phyloP scores from a whole-genome alignment of 2,329 filamentous ascomycete genomes.

The Ophiostoma pallidulum region DNA sequence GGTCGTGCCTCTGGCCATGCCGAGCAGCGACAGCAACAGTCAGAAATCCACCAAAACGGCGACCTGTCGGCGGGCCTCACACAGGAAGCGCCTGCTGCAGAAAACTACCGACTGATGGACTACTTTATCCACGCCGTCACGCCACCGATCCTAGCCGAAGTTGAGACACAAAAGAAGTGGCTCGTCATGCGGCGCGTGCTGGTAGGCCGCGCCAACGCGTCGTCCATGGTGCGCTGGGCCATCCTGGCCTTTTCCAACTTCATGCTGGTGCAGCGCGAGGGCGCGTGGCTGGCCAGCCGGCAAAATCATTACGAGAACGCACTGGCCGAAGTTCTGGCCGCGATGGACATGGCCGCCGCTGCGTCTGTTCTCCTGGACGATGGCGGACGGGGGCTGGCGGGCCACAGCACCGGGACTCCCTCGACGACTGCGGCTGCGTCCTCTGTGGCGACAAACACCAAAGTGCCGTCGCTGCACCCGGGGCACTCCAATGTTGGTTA shows the following conservation, averaged over 20 bases:
- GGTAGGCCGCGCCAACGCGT: slow-evolving; percentile 36
- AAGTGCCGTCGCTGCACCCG: too few species aligned
- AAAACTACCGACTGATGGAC: slow-evolving; percentile 33
- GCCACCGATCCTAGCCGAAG: slow-evolving; percentile 43
- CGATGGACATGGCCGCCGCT: slow-evolving; percentile 10
- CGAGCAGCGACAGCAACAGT: too few species aligned
- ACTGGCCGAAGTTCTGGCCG: slow-evolving; percentile 23
- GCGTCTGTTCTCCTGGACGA: neutral
- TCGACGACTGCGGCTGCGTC: too few species aligned
- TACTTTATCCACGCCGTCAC: slow-evolving; percentile 39
- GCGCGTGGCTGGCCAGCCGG: slow-evolving; percentile 24
- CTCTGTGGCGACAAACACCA: too few species aligned
- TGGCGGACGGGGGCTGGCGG: neutral
- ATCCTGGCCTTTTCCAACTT: slow-evolving; percentile 44
- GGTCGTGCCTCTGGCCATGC: too few species aligned
- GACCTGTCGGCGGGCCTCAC: slow-evolving; percentile 11
- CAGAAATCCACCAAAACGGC: too few species aligned
- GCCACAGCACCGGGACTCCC: too few species aligned
- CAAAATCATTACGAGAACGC: slow-evolving; percentile 31
- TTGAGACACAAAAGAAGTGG: slow-evolving; percentile 45
- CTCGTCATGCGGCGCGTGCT: slow-evolving; percentile 38
- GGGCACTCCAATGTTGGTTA: too few species aligned
- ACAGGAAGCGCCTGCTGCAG: slow-evolving; percentile 17
- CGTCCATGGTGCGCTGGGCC: slow-evolving; percentile 37
- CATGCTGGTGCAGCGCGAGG: slow-evolving; percentile 29